Evolutionary conservation across 2,329 filamentous ascomycete genomes (phyloP).

Genomic region (Nemania sp.): DNA sequence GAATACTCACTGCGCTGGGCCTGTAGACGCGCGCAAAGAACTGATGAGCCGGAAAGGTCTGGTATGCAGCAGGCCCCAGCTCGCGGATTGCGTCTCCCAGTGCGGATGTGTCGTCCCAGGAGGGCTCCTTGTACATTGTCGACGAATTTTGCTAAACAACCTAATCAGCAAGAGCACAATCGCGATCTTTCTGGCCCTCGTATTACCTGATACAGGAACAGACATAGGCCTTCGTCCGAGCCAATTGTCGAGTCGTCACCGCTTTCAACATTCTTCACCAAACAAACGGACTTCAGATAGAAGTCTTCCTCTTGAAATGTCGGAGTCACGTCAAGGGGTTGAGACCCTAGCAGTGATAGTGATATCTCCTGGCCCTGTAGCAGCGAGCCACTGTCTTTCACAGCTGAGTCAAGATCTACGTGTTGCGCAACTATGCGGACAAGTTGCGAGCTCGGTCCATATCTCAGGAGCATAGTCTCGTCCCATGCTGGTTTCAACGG

Average conservation of each 20-base stretch:
- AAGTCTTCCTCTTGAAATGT: slow-evolving; percentile 45
- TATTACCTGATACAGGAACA: slow-evolving; percentile 60
- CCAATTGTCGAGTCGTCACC: slow-evolving; percentile 34
- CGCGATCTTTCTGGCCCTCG: neutral
- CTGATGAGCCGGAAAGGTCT: slow-evolving; percentile 59
- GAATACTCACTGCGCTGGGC: slow-evolving; percentile 53
- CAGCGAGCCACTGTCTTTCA: slow-evolving; percentile 30
- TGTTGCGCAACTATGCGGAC: slow-evolving; percentile 53
- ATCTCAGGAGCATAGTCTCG: slow-evolving; percentile 49
- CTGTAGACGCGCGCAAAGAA: slow-evolving; percentile 62
- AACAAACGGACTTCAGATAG: slow-evolving; percentile 49
- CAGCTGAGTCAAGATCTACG: slow-evolving; percentile 46
- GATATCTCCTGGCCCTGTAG: slow-evolving; percentile 36
- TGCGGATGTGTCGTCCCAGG: slow-evolving; percentile 46
- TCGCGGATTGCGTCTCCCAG: slow-evolving; percentile 46
- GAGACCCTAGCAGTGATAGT: slow-evolving; percentile 48
- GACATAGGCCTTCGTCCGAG: slow-evolving; percentile 49
- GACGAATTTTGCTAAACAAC: slow-evolving; percentile 51
- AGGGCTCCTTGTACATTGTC: slow-evolving; percentile 40
- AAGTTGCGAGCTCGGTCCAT: slow-evolving; percentile 43
- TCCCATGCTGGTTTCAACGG: slow-evolving; percentile 58
- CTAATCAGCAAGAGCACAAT: slow-evolving; percentile 18
- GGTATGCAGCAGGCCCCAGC: slow-evolving; percentile 53
- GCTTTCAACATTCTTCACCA: slow-evolving; percentile 47
- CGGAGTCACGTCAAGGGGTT: slow-evolving; percentile 45